Conservation (phyloP, 768 basidiomycete species). For the Lenzites betulinus region DNA sequence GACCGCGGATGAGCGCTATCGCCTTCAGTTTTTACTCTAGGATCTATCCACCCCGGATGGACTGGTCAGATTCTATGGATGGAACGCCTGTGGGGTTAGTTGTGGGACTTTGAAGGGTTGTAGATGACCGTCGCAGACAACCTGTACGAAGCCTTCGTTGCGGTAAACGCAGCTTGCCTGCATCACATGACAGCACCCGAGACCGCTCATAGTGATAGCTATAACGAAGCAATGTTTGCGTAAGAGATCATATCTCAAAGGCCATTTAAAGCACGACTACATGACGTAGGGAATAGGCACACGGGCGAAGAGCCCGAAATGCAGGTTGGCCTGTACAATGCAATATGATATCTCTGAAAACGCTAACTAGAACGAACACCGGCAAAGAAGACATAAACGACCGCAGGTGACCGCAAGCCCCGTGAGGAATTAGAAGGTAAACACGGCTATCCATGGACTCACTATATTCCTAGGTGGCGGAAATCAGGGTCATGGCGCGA, state of each 20-base stretch:
- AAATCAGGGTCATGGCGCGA: constrained; percentile 12
- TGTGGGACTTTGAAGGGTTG: too few relatives aligned
- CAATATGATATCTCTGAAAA: constrained; percentile 27
- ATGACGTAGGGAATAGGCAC: constrained; percentile 10
- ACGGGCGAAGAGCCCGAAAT: neutral
- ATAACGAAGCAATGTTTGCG: too few relatives aligned
- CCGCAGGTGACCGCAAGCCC: constrained; percentile 18
- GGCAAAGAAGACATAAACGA: constrained; percentile 10
- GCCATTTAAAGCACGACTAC: constrained; percentile 10
- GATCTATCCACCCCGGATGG: neutral
- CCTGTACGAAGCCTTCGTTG: too few relatives aligned
- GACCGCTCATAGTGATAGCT: too few relatives aligned
- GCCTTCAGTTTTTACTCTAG: neutral
- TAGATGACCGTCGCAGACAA: too few relatives aligned
- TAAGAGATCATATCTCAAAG: constrained; percentile 10
- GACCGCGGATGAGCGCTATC: neutral
- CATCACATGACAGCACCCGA: constrained; percentile 11
- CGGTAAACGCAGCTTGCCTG: neutral
- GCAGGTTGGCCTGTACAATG: constrained; percentile 16
- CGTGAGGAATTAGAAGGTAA: constrained; percentile 8
- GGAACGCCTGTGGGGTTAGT: neutral
- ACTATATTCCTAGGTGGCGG: constrained; percentile 11
- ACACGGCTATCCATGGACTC: constrained; percentile 19
- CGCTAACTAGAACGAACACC: constrained; percentile 21
- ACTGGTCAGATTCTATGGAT: neutral